These are phyloP conservation scores for Coemansia sp. DNA, from an alignment of 192 early-diverging fungal species.

Conservation along the genomic window DNA sequence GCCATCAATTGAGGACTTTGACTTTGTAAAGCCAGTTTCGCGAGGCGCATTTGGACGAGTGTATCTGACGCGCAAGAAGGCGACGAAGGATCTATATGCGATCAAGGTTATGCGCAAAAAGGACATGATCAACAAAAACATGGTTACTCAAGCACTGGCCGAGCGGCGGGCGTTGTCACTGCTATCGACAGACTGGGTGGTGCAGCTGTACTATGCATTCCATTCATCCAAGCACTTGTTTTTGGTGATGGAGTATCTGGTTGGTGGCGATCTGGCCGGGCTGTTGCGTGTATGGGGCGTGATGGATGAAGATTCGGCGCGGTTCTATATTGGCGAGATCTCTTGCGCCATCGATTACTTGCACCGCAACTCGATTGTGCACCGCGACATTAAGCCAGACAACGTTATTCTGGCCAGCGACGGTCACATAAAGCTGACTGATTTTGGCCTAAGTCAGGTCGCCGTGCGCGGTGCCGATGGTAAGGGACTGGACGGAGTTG, in stretches of 20 bases:
- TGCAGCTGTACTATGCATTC: slow-evolving; percentile 92
- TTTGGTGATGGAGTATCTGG: slow-evolving; percentile 88
- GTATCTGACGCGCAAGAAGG: slow-evolving; percentile 80
- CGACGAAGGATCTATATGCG: slow-evolving; percentile 85
- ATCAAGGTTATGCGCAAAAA: slow-evolving; percentile 92
- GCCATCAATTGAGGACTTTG: slow-evolving; percentile 89
- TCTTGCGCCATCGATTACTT: slow-evolving; percentile 87
- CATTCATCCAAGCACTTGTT: slow-evolving; percentile 85
- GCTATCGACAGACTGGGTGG: slow-evolving; percentile 80
- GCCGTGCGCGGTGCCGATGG: slow-evolving; percentile 51
- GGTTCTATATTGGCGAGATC: slow-evolving; percentile 90
- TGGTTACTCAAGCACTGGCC: slow-evolving; percentile 88
- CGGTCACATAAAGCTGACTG: slow-evolving; percentile 91
- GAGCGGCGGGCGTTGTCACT: slow-evolving; percentile 83
- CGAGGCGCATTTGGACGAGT: slow-evolving; percentile 94
- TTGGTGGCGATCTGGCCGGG: slow-evolving; percentile 83
- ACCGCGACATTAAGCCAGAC: slow-evolving; percentile 79
- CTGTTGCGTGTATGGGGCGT: slow-evolving; percentile 71
- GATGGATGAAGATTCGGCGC: slow-evolving; percentile 77
- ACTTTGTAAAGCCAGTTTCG: slow-evolving; percentile 91
- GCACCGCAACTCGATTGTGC: slow-evolving; percentile 86
- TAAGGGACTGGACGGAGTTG: slow-evolving; percentile 32
- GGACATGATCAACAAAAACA: slow-evolving; percentile 94
- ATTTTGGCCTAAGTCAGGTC: slow-evolving; percentile 92
- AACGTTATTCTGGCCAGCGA: slow-evolving; percentile 85